Evolutionary conservation across 768 basidiomycete species (phyloP), one percentile per base, ranked within the genome.

Genomic region (Pisolithus marmoratus): DNA sequence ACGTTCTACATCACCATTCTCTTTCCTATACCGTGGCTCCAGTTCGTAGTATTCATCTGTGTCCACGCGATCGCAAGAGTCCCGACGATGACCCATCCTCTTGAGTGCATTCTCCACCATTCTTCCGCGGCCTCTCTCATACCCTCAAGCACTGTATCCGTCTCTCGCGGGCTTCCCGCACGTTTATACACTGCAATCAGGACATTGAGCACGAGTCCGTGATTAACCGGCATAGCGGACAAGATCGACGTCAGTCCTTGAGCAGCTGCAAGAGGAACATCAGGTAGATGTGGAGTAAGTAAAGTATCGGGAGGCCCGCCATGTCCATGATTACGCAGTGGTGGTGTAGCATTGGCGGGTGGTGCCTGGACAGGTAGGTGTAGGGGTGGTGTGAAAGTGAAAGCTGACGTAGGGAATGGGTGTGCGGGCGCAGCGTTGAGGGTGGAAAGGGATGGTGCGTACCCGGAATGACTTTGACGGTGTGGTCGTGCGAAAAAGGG

Each of bases 181-280:
- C 56, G 31, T 8, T 59, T 34, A 54, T 72, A 78, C 26, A 79
- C 66, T 14, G 62, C 61, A 46, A 69, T 63, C 19, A 78, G 76
- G 5, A 77, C 70, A 3, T 68, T 64, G 41, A 72, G 59, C 14
- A 60, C 63, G 52, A 76, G 76, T 14, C 74, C 74, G 38, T 80
- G 76, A 29, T 77, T 75, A 19, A 64, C 58, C 1, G 76, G 70
- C 66, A 83, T 76, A 51, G 60, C 61, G 9, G 63, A 57, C 2
- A 81, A 54, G 15, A 68, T 57, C 41, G 60, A 52, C 7, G 60
- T 57, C 14, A 73, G 59, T 2, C 73, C 74, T 6, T 69, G 56
- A 8, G 54, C 42, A 0, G 56, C 47, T 12, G 50, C 34, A 5
- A 69, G 17, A 24, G 51, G 19, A 2, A 65, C 1, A 20, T 67